Evolutionary conservation across 768 basidiomycete genomes (phyloP), one percentile per base, ranked within the genome.

Genomic region (Crassisporium funariophilum): DNA sequence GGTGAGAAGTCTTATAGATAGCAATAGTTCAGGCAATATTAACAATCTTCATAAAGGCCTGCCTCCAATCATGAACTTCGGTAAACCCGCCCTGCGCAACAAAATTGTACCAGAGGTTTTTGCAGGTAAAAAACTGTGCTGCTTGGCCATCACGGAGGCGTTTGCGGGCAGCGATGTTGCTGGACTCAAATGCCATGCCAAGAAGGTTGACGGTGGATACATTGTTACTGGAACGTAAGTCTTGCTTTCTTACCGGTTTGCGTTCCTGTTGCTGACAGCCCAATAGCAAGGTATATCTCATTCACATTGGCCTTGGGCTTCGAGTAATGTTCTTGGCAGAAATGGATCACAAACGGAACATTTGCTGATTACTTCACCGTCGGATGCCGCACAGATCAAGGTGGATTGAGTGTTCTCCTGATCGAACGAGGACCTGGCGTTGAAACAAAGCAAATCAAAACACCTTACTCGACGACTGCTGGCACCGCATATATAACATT

Each of bases 21-120:
- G 41, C 38, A 58, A n/a, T n/a, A n/a, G n/a, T n/a, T n/a, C n/a
- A n/a, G n/a, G n/a, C n/a, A n/a, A n/a, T n/a, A n/a, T n/a, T n/a
- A n/a, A n/a, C n/a, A n/a, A n/a, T n/a, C n/a, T n/a, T n/a, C n/a
- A n/a, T n/a, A n/a, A n/a, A n/a, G 91, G 91, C 33, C 74, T 93
- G 5, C 91, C 91, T 3, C 91, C 92, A 0, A 82, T 94, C n/a
- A 74, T 94, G 45, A 93, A 95, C 72, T 95, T 92, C 55, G 93
- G 83, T 9, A 78, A 77, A 31, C 78, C 81, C 11, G 82, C 82
- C 55, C 65, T 82, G 38, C 78, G 75, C 56, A 73, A 75, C 20
- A 76, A 72, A 58, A 65, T 86, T 31, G 68, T 88, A 10, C 82
- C 83, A 2, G 86, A 88, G 35, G 79, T 91, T 3, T 72, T 91